Conservation (phyloP, 345 rosid species). For the Populus nigra region DNA sequence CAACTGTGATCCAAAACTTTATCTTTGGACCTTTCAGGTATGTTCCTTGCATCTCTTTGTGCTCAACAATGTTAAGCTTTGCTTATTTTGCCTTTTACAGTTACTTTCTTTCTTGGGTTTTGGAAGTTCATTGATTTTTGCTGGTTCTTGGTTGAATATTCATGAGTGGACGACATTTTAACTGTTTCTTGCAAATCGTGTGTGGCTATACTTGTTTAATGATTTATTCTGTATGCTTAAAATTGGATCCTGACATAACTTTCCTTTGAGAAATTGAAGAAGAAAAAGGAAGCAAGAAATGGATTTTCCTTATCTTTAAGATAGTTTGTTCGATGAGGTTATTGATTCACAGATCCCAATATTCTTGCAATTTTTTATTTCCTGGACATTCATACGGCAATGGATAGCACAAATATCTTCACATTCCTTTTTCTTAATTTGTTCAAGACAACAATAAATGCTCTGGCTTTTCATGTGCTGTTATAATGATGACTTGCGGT, state of each 20-base stretch:
- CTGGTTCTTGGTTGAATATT: not conserved
- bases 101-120: not conserved
- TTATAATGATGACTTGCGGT: not conserved
- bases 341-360: conserved; percentile 13
- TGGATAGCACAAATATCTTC: not conserved
- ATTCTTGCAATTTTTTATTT: not conserved
- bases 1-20: not conserved
- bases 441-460: not conserved
- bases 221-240: not conserved
- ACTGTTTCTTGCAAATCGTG: not conserved
- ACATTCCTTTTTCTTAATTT: not conserved
- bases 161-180: not conserved
- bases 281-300: not conserved
- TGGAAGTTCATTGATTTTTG: not conserved
- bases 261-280: not conserved
- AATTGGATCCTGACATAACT: not conserved
- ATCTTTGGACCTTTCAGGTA: conserved; percentile 2
- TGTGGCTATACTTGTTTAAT: not conserved
- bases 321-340: not conserved
- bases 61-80: not conserved
- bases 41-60: not conserved
- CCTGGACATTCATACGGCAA: not conserved
- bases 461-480: not conserved
- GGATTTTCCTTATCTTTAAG: not conserved
- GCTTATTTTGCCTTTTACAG: not conserved